Percentiles rank a stretch among this genome's conserved stretches.
Conservation (phyloP, 352 stramenopile genomes). For the Albugo laibachii region DNA sequence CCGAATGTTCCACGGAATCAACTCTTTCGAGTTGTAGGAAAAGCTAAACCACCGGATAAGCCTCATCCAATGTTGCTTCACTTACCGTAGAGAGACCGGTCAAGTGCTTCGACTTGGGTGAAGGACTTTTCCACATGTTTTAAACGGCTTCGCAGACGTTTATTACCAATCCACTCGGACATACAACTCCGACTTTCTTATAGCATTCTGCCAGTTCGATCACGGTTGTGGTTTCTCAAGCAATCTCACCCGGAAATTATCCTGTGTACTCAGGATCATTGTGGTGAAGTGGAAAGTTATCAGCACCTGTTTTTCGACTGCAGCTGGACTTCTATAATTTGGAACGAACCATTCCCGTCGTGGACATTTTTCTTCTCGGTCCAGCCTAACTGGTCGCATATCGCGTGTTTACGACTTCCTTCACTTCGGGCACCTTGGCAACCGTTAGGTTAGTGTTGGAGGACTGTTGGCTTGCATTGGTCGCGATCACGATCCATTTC, state of each 20-base stretch:
- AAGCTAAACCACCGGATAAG: no score
- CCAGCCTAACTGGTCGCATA: slow-evolving; percentile 1
- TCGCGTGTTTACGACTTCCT: neutral
- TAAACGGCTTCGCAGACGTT: neutral
- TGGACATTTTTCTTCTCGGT: neutral
- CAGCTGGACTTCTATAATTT: neutral
- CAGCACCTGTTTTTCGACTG: slow-evolving; percentile 7
- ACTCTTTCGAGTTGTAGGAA: no score
- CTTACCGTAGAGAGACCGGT: no score
- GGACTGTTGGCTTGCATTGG: slow-evolving; percentile 3
- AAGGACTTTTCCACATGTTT: no score
- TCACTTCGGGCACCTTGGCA: neutral
- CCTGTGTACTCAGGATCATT: slow-evolving; percentile 1
- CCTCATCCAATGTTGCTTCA: no score
- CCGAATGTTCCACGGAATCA: no score
- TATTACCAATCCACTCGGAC: slow-evolving; percentile 5
- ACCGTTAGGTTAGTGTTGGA: neutral
- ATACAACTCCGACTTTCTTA: slow-evolving; percentile 7
- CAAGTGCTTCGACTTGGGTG: no score
- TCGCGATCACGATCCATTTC: slow-evolving; percentile 4
- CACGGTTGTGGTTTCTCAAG: slow-evolving; percentile 7
- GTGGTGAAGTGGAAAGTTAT: slow-evolving; percentile 3
- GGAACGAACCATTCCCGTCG: neutral
- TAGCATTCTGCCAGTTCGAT: slow-evolving; percentile 3
- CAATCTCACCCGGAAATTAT: slow-evolving; percentile 1